Conservation (phyloP, 768 basidiomycete genomes). For the Tylopilus cervinicoccineus region DNA sequence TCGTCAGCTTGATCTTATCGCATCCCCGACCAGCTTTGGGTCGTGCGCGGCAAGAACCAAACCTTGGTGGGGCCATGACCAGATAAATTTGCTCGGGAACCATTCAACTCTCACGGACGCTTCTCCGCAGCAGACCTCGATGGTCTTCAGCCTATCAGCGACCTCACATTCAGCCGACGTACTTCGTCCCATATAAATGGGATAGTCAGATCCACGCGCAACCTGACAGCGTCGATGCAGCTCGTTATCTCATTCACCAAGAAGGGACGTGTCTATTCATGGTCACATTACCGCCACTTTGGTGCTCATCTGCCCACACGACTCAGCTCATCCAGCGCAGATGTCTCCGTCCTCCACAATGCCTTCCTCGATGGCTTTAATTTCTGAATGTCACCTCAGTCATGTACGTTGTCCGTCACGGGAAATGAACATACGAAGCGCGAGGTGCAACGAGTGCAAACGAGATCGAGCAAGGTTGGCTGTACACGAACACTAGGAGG, state of each 20-base stretch:
- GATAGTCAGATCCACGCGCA: neutral
- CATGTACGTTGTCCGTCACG: neutral
- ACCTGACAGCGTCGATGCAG: neutral
- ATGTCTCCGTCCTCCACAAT: constrained; percentile 17
- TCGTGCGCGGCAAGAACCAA: no score
- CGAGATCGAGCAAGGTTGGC: constrained; percentile 22
- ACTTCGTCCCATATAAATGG: neutral
- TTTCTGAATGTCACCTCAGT: constrained; percentile 19
- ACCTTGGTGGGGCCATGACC: no score
- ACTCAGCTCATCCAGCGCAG: constrained; percentile 1
- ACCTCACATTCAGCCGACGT: neutral
- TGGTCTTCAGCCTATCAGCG: neutral
- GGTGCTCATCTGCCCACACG: neutral
- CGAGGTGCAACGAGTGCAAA: constrained; percentile 28
- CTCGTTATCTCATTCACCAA: neutral
- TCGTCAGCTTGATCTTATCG: constrained; percentile 1
- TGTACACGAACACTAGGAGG: neutral
- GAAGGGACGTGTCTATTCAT: neutral
- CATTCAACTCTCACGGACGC: neutral
- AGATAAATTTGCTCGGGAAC: neutral
- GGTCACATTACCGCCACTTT: neutral
- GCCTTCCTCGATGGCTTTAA: constrained; percentile 28
- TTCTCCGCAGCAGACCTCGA: neutral
- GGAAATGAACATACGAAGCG: constrained; percentile 21
- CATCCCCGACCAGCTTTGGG: neutral